These are phyloP conservation scores for Rhododendron ovatum DNA, from an alignment of 148 eudicot species.

Conservation along the genomic window DNA sequence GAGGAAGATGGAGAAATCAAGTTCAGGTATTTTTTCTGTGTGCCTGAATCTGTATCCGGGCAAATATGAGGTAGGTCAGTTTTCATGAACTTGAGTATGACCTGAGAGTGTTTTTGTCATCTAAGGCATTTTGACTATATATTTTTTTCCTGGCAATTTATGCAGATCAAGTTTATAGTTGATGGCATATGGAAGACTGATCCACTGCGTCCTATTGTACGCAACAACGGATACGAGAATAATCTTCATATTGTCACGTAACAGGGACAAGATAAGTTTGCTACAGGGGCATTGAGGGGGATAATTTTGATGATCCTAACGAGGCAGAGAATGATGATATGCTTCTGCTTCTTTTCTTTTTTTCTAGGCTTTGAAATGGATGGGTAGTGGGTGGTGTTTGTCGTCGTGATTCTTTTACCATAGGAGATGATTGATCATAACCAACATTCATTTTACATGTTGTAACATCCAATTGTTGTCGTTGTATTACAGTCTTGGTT, in stretches of 20 bases:
- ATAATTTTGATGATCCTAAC: not conserved
- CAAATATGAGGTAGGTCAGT: constrained; percentile 60
- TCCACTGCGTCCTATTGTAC: constrained; percentile 72
- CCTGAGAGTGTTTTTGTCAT: not conserved
- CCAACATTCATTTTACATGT: not conserved
- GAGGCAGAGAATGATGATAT: not conserved
- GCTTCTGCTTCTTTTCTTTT: no score
- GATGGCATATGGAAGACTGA: constrained; percentile 83
- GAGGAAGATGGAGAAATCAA: constrained; percentile 86
- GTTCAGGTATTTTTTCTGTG: constrained; percentile 63
- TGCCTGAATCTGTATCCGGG: constrained; percentile 78
- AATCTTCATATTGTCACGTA: constrained; percentile 56
- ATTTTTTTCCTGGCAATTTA: not conserved
- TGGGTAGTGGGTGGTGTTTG: not conserved
- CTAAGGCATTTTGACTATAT: not conserved
- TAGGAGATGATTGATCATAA: not conserved
- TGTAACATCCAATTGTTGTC: not conserved
- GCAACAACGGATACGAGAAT: constrained; percentile 57
- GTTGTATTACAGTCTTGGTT: not conserved
- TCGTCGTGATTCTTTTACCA: not conserved
- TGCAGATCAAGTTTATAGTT: constrained; percentile 91
- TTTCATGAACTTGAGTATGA: not conserved
- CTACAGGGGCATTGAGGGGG: not conserved
- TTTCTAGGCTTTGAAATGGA: not conserved
- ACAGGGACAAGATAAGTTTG: not conserved